phyloP scores from a whole-genome alignment of 1,284 basidiomycete genomes.

The Cerrena zonata region DNA sequence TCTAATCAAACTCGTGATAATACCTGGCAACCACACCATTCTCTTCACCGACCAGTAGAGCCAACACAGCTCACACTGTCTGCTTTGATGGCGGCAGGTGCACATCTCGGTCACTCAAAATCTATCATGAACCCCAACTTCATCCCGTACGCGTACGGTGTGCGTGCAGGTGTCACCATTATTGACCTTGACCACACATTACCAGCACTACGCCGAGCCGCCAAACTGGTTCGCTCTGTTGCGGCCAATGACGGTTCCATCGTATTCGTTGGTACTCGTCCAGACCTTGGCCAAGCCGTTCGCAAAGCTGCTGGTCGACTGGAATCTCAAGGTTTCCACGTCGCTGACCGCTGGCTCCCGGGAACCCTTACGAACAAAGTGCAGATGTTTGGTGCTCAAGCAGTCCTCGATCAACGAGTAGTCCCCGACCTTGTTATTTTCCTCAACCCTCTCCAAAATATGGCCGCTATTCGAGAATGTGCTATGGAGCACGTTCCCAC shows the following conservation, averaged over 20 bases:
- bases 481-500: conserved; percentile 81
- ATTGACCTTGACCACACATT: conserved; percentile 95
- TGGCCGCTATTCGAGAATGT: conserved; percentile 81
- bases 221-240: conserved; percentile 79
- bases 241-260: conserved; percentile 80
- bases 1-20: conserved; percentile 71
- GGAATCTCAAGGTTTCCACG: conserved; percentile 72
- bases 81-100: conserved; percentile 86
- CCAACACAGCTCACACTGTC: conserved; percentile 74
- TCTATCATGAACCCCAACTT: conserved; percentile 83
- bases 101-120: conserved; percentile 87
- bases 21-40: conserved; percentile 70
- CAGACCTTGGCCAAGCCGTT: conserved; percentile 72
- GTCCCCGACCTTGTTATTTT: conserved; percentile 85
- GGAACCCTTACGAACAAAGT: conserved; percentile 90
- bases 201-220: conserved; percentile 85
- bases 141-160: conserved; percentile 91
- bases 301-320: conserved; percentile 78
- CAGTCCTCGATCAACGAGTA: conserved; percentile 53
- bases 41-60: conserved; percentile 58
- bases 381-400: conserved; percentile 66
- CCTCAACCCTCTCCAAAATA: conserved; percentile 82
- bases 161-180: conserved; percentile 83
- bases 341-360: conserved; percentile 87
- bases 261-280: conserved; percentile 85